Evolutionary conservation across 176 grass and related monocot species (phyloP), one percentile per base, ranked within the genome.

Genomic region (Miscanthus lutarioriparius): DNA sequence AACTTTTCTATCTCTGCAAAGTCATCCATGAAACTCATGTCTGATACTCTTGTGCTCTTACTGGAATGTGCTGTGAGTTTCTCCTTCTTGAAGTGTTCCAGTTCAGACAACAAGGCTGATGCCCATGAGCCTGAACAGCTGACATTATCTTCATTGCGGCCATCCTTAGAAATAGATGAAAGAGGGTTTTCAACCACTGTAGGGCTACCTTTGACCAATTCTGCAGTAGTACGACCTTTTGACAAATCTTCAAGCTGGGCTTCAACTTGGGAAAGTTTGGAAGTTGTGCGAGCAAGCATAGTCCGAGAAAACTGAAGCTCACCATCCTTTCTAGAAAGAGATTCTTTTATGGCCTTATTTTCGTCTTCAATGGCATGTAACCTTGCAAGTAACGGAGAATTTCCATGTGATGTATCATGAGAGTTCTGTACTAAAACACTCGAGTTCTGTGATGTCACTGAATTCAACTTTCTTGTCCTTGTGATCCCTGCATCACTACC

Each of bases 11-110:
- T 91, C 83, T 98, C 93, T 67, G 78, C 89, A 94, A 98, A 95
- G 73, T 96, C 96, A 89, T 98, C 96, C 91, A 98, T 93, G 81
- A 98, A 94, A 90, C 93, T 95, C 88, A 96, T 82, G 48, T 98
- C 93, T 47, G 96, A 98, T 56, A 95, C 37, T 81, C 74, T 54
- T 40, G 91, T 92, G 82, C 96, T 98, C 81, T 88, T 95, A 85
- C 85, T 91, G 75, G 93, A 95, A 68, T 89, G 77, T 78, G 78
- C 81, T 5, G 80, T 82, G 56, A 74, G 70, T 81, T 95, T 98
- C 10, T 67, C 93, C 73, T 77, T 88, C 77, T 92, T 98, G 78
- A 94, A 94, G 79, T 94, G 91, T 86, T 98, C 96, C 35, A 98
- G 78, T 84, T 98, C 96, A 70, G 89, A 95, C 82, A 98, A 85